These are phyloP conservation scores for Ophiostoma triangulosporum DNA, from an alignment of 2,329 filamentous ascomycete species.

Conservation along the genomic window DNA sequence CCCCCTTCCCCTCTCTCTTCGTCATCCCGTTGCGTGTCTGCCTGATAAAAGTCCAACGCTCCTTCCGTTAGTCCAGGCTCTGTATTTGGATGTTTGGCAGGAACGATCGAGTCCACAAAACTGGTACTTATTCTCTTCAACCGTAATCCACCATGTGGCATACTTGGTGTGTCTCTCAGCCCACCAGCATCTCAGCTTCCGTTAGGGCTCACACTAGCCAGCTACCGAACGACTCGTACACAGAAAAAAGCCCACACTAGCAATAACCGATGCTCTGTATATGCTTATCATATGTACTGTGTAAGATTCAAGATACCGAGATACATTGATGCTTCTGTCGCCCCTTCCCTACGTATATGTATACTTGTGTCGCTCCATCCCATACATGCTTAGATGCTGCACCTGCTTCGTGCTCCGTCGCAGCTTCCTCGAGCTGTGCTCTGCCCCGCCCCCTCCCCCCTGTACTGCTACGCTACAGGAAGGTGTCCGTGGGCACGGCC, in stretches of 20 bases:
- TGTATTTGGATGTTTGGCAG: not conserved
- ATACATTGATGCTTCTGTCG: no score
- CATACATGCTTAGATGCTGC: not conserved
- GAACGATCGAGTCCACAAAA: not conserved
- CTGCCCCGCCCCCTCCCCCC: no score
- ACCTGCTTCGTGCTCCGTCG: not conserved
- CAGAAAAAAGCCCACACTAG: not conserved
- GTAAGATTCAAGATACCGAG: no score
- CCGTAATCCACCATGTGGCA: not conserved
- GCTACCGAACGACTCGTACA: not conserved
- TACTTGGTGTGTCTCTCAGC: not conserved
- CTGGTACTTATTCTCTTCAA: not conserved
- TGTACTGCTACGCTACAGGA: not conserved
- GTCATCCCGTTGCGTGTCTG: no score
- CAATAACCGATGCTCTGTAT: no score
- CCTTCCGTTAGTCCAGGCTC: no score
- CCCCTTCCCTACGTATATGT: not conserved
- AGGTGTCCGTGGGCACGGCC: not conserved
- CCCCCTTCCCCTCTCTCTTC: not conserved
- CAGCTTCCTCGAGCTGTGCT: not conserved
- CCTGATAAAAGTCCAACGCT: not conserved
- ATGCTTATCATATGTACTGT: no score
- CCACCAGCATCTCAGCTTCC: not conserved
- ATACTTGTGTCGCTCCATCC: not conserved
- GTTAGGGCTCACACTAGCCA: not conserved